These are phyloP conservation scores for Plasmodium vivax DNA, from an alignment of 169 alveolate genomes.

Conservation along the genomic window DNA sequence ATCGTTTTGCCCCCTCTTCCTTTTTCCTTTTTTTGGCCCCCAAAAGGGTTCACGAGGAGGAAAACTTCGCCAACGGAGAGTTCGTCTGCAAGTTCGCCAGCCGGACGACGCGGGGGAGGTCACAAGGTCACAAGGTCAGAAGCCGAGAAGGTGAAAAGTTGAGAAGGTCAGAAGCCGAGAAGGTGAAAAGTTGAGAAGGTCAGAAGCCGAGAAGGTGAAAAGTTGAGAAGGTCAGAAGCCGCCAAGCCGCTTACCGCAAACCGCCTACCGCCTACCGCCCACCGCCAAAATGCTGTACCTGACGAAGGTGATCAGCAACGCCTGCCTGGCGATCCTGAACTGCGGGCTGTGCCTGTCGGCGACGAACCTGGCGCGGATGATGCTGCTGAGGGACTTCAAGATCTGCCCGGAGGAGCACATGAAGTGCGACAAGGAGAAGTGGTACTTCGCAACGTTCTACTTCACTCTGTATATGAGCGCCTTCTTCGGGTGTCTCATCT, in stretches of 20 bases:
- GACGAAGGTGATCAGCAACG: slow-evolving; percentile 32
- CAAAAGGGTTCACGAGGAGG: neutral
- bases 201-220: too few species aligned
- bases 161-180: too few species aligned
- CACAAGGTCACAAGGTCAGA: too few species aligned
- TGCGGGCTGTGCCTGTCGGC: slow-evolving; percentile 38
- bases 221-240: neutral
- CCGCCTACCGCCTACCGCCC: neutral
- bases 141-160: too few species aligned
- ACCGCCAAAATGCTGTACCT: slow-evolving; percentile 22
- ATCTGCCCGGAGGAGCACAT: slow-evolving; percentile 33
- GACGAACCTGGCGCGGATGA: slow-evolving; percentile 43
- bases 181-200: too few species aligned
- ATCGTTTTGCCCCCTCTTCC: neutral
- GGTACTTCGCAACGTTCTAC: slow-evolving; percentile 28
- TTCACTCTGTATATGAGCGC: slow-evolving; percentile 52
- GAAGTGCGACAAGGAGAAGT: slow-evolving; percentile 45
- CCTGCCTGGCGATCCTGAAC: slow-evolving; percentile 49
- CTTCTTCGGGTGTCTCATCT: slow-evolving; percentile 47
- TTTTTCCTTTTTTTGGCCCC: neutral
- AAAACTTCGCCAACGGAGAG: neutral
- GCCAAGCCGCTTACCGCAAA: neutral
- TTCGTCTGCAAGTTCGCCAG: neutral
- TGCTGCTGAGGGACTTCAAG: slow-evolving; percentile 3
- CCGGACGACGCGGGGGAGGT: neutral